phyloP scores from a whole-genome alignment of 306 rosid genomes.

The Quercus robur region DNA sequence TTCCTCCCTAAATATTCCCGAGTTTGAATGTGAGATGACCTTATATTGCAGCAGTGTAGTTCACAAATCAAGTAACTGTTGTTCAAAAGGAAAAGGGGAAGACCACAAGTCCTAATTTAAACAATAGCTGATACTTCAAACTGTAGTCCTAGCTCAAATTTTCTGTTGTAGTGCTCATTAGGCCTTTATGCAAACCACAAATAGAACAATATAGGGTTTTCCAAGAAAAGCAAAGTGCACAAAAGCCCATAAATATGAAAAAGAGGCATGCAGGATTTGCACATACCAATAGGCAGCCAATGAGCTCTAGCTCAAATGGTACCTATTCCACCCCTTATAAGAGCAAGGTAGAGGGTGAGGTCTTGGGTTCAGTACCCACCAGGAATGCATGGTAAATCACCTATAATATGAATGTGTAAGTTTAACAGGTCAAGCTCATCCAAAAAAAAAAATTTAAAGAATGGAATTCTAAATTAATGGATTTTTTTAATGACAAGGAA shows the following conservation, averaged over 20 bases:
- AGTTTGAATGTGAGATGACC: background rate
- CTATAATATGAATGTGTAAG: background rate
- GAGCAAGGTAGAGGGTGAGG: no score
- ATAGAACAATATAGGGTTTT: background rate
- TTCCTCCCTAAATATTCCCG: background rate
- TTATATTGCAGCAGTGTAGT: background rate
- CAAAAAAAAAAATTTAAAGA: no score
- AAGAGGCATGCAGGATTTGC: background rate
- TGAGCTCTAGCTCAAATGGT: no score
- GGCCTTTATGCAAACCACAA: slow-evolving; percentile 1
- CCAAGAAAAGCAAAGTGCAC: background rate
- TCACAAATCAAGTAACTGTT: background rate
- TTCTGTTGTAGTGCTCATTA: background rate
- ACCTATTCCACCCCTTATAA: no score
- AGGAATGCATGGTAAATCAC: no score
- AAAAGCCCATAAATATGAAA: background rate
- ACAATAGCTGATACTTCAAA: background rate
- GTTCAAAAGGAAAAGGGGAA: background rate
- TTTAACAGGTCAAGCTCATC: background rate
- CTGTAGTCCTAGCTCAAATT: background rate
- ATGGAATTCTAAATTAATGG: no score
- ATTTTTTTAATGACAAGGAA: no score
- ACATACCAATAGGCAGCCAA: background rate
- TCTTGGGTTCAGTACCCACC: no score
- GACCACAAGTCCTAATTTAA: background rate